A percentile compares a stretch with the other conserved stretches of the same genome.
phyloP scores from a whole-genome alignment of 371 early-diverging fungal genomes.

The Phascolomyces articulosus region DNA sequence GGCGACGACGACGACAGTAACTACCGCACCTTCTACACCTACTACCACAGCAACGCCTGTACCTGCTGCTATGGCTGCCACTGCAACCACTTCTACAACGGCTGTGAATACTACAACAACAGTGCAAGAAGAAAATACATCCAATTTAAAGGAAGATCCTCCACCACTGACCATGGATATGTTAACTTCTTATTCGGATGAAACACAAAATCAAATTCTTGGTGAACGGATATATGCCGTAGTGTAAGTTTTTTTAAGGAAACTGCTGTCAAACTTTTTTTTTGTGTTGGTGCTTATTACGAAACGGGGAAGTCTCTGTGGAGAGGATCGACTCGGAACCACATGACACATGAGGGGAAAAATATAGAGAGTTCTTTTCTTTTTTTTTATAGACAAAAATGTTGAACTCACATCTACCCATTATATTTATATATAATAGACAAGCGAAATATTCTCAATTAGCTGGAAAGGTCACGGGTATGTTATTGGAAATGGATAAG shows the following conservation, averaged over 20 bases:
- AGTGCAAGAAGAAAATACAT: neutral
- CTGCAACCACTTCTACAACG: neutral
- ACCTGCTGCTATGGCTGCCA: neutral
- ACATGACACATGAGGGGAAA: neutral
- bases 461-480: conserved; percentile 97
- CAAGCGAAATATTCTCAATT: conserved; percentile 60
- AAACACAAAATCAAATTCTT: conserved; percentile 90
- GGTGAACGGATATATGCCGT: conserved; percentile 93
- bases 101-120: neutral
- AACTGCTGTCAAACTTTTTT: neutral
- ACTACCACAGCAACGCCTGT: conserved; percentile 1
- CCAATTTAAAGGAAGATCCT: neutral
- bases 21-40: conserved; percentile 2
- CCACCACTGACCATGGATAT: conserved; percentile 65
- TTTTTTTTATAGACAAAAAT: too few relatives aligned
- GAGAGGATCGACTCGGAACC: too few relatives aligned
- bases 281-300: too few relatives aligned
- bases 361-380: too few relatives aligned
- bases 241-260: conserved; percentile 40
- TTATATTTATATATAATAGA: conserved; percentile 15
- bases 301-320: too few relatives aligned
- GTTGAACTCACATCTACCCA: neutral
- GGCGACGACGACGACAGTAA: neutral
- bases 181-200: conserved; percentile 75
- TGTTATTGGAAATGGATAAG: conserved; percentile 97